Conservation (phyloP, 2,329 filamentous ascomycete species). For the Balansia obtecta region DNA sequence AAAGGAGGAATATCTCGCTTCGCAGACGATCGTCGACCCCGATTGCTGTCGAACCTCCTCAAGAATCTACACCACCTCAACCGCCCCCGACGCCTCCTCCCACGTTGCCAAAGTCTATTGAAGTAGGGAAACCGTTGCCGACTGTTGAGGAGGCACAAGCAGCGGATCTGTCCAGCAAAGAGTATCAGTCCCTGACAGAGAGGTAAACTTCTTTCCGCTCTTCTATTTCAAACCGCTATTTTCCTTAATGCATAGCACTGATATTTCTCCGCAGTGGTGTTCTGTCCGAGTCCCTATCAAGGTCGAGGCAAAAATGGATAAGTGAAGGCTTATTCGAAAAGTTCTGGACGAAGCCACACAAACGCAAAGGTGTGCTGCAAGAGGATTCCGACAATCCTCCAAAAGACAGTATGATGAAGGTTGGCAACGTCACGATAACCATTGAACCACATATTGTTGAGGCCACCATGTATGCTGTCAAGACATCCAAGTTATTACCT, state of each 20-base stretch:
- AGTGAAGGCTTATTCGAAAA: slow-evolving; percentile 61
- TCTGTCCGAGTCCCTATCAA: slow-evolving; percentile 56
- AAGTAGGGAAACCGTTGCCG: slow-evolving; percentile 56
- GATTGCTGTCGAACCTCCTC: slow-evolving; percentile 19
- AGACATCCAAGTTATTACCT: slow-evolving; percentile 43
- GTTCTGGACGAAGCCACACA: slow-evolving; percentile 63
- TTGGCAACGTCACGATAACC: slow-evolving; percentile 61
- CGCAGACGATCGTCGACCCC: slow-evolving; percentile 40
- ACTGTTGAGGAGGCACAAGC: slow-evolving; percentile 57
- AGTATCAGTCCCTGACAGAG: slow-evolving; percentile 63
- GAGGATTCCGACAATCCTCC: slow-evolving; percentile 55
- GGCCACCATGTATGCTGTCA: slow-evolving; percentile 60
- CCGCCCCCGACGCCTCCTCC: slow-evolving; percentile 22
- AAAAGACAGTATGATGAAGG: slow-evolving; percentile 59
- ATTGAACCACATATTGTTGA: slow-evolving; percentile 74
- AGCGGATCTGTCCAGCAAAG: slow-evolving; percentile 45
- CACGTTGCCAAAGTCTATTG: slow-evolving; percentile 49
- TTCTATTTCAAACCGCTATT: no score
- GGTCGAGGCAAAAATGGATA: slow-evolving; percentile 64
- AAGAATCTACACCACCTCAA: slow-evolving; percentile 19
- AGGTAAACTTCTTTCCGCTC: slow-evolving; percentile 43
- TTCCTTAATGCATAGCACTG: no score
- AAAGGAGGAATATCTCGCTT: slow-evolving; percentile 46
- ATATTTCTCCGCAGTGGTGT: slow-evolving; percentile 59
- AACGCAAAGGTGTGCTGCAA: slow-evolving; percentile 51